Conservation (phyloP, 306 rosid species). For the Dryas octopetala region DNA sequence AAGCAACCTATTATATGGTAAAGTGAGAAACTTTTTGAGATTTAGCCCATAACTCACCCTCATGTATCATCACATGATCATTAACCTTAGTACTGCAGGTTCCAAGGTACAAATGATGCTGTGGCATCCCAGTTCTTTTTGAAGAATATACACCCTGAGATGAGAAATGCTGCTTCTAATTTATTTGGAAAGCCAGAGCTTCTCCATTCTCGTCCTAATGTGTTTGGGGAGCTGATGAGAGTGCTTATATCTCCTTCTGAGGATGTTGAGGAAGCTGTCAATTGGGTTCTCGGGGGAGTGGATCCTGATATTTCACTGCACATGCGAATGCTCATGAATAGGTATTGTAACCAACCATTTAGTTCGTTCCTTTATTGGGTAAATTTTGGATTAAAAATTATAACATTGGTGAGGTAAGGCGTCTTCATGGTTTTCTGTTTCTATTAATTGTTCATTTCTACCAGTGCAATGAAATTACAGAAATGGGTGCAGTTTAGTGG, state of each 20-base stretch:
- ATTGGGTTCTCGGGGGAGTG: conserved; percentile 68
- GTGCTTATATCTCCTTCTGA: conserved; percentile 79
- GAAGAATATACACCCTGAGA: conserved; percentile 76
- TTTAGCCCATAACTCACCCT: conserved; percentile 14
- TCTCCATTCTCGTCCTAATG: conserved; percentile 72
- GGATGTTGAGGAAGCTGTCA: conserved; percentile 77
- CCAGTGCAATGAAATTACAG: not conserved
- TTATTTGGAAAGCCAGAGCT: conserved; percentile 72
- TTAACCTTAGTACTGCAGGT: conserved; percentile 58
- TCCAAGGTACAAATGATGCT: conserved; percentile 92
- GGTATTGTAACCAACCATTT: conserved; percentile 38
- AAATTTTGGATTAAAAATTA: not conserved
- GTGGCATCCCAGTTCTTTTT: conserved; percentile 87
- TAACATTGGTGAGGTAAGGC: not conserved
- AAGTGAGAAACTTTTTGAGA: conserved; percentile 15
- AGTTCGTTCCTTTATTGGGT: conserved; percentile 9
- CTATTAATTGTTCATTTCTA: too few relatives aligned
- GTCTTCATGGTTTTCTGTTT: not conserved
- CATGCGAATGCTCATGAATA: conserved; percentile 94
- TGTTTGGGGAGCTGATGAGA: conserved; percentile 94
- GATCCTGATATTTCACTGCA: conserved; percentile 92
- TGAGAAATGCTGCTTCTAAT: conserved; percentile 73
- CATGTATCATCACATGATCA: conserved; percentile 30
- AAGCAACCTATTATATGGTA: conserved; percentile 94
- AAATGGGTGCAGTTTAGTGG: not conserved